Evolutionary conservation across 345 rosid species (phyloP).

Genomic region (Pelargonium nanum): DNA sequence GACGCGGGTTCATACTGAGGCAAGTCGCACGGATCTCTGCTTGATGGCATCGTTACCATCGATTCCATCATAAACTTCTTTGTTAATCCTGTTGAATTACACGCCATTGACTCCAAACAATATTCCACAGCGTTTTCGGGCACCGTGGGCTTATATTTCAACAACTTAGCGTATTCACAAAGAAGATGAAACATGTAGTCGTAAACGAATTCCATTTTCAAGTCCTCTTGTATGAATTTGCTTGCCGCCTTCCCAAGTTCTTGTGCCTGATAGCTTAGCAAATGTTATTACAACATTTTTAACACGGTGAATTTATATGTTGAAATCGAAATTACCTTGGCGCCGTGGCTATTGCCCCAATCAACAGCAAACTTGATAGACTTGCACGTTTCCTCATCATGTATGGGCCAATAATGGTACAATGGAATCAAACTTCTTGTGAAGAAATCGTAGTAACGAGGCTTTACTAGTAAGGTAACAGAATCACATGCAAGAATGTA

Average conservation of each 20-base stretch:
- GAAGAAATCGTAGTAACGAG: slow-evolving; percentile 44
- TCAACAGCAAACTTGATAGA: slow-evolving; percentile 73
- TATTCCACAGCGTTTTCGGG: slow-evolving; percentile 34
- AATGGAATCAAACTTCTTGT: slow-evolving; percentile 33
- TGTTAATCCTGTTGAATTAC: slow-evolving; percentile 30
- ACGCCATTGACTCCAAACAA: slow-evolving; percentile 54
- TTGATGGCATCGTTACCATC: slow-evolving; percentile 46
- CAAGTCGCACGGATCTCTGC: slow-evolving; percentile 44
- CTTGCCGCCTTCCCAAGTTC: slow-evolving; percentile 53
- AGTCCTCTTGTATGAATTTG: slow-evolving; percentile 33
- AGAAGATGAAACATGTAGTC: slow-evolving; percentile 77
- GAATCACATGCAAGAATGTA: slow-evolving; percentile 51
- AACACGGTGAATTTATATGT: too few relatives aligned
- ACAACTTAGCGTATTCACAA: slow-evolving; percentile 49
- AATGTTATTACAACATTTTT: too few relatives aligned
- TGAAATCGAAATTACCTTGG: slow-evolving; percentile 28
- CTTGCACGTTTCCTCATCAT: slow-evolving; percentile 40
- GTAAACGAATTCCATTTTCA: slow-evolving; percentile 62
- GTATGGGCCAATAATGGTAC: slow-evolving; percentile 65
- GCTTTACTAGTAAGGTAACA: slow-evolving; percentile 25
- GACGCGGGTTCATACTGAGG: slow-evolving; percentile 48
- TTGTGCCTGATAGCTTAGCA: too few relatives aligned
- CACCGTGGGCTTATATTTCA: slow-evolving; percentile 44
- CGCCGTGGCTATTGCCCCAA: slow-evolving; percentile 60
- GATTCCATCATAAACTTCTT: slow-evolving; percentile 58